These are phyloP conservation scores for Globisporangium nunn DNA, from an alignment of 352 stramenopile genomes.

Conservation along the genomic window DNA sequence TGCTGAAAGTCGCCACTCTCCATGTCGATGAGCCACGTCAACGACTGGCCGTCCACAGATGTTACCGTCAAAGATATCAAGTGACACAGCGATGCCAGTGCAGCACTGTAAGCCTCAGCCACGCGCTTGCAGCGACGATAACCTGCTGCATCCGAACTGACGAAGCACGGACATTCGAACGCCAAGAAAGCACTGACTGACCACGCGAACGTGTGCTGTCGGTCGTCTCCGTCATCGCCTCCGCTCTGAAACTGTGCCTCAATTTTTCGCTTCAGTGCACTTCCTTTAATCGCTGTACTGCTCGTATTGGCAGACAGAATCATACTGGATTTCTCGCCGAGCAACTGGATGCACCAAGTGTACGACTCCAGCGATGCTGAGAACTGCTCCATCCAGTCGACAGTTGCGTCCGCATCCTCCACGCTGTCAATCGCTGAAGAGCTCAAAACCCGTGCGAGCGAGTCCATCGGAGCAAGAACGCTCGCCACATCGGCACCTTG, in stretches of 20 bases:
- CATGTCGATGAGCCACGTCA: slow-evolving; percentile 10
- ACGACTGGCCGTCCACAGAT: neutral
- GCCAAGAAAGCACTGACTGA: slow-evolving; percentile 29
- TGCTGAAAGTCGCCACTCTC: slow-evolving; percentile 2
- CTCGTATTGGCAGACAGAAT: slow-evolving; percentile 11
- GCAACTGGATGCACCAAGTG: slow-evolving; percentile 39
- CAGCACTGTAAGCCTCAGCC: slow-evolving; percentile 7
- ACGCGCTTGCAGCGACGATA: slow-evolving; percentile 9
- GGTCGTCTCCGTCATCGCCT: neutral
- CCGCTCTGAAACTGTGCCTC: neutral
- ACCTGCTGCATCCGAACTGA: neutral
- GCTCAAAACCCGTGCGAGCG: slow-evolving; percentile 22
- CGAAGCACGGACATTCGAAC: slow-evolving; percentile 11
- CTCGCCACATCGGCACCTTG: slow-evolving; percentile 11
- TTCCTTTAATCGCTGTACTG: slow-evolving; percentile 3
- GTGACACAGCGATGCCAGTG: slow-evolving; percentile 11
- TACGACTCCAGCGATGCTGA: slow-evolving; percentile 51
- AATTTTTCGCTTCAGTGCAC: slow-evolving; percentile 27
- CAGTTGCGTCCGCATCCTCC: slow-evolving; percentile 11
- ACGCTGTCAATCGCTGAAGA: neutral
- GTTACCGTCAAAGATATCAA: slow-evolving; percentile 2
- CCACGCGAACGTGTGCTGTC: slow-evolving; percentile 26
- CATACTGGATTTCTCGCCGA: slow-evolving; percentile 23
- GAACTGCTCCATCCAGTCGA: slow-evolving; percentile 64
- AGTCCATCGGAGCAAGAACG: slow-evolving; percentile 40